Conservation (phyloP, 2,329 filamentous ascomycete species). For the Cordyceps farinosa region DNA sequence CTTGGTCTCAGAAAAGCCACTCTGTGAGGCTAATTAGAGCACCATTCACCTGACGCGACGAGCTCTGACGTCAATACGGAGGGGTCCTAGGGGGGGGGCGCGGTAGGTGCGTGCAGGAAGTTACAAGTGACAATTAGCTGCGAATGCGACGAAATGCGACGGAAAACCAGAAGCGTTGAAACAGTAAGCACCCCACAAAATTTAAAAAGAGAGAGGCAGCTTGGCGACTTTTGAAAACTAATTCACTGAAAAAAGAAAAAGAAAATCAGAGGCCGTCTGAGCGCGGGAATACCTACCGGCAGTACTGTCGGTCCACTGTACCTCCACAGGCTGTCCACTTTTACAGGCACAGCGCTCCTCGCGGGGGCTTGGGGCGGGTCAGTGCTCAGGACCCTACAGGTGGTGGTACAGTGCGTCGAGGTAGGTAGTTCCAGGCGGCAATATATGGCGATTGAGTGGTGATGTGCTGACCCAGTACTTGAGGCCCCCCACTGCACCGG, state of each 20-base stretch:
- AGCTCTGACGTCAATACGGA: too few species aligned
- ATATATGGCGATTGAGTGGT: too few species aligned
- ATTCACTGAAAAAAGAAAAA: not conserved
- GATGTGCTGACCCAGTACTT: too few species aligned
- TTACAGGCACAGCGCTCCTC: constrained; percentile 4
- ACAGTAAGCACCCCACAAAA: not conserved
- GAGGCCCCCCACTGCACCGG: too few species aligned
- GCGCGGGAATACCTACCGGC: not conserved
- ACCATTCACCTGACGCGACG: too few species aligned
- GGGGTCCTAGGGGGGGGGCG: too few species aligned
- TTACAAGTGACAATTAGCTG: not conserved
- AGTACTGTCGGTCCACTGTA: not conserved
- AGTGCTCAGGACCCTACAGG: constrained; percentile 7
- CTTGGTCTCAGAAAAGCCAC: too few species aligned
- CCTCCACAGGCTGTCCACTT: not conserved
- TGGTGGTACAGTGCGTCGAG: too few species aligned
- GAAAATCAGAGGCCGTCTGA: not conserved
- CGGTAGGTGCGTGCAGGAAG: too few species aligned
- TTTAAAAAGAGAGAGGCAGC: not conserved
- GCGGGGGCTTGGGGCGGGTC: not conserved
- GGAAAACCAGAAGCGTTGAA: not conserved
- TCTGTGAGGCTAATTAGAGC: too few species aligned
- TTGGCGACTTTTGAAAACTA: too few species aligned
- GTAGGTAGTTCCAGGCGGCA: too few species aligned
- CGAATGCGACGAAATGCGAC: constrained; percentile 5